phyloP scores from a whole-genome alignment of 345 rosid genomes.

The Hibiscus trionum region DNA sequence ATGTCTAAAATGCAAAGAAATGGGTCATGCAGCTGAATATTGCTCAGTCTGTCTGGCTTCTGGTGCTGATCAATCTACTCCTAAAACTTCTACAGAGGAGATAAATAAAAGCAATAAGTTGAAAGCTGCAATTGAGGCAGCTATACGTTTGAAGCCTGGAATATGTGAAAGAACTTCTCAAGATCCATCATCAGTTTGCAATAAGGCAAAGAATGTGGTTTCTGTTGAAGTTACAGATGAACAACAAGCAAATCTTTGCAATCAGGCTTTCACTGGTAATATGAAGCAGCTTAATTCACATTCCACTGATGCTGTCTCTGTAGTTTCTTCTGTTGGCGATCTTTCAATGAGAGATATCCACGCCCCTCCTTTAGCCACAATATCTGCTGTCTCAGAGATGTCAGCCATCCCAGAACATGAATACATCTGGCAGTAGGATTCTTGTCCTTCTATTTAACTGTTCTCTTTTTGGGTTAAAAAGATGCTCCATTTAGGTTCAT shows the following conservation, averaged over 20 bases:
- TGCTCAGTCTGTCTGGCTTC: constrained; percentile 36
- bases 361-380: constrained; percentile 20
- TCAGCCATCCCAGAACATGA: constrained; percentile 74
- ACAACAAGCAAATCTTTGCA: constrained; percentile 27
- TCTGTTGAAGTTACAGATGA: constrained; percentile 44
- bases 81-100: constrained; percentile 47
- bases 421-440: constrained; percentile 82
- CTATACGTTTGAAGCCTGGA: constrained; percentile 70
- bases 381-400: constrained; percentile 24
- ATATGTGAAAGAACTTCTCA: constrained; percentile 35
- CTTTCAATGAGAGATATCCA: constrained; percentile 23
- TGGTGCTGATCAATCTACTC: constrained; percentile 36
- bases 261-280: constrained; percentile 29
- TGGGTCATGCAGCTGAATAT: constrained; percentile 52
- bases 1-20: constrained; percentile 50
- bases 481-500: not conserved
- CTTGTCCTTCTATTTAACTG: constrained; percentile 12
- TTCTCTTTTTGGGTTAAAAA: not conserved
- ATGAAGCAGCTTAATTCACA: constrained; percentile 31
- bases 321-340: constrained; percentile 26
- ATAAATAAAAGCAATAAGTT: constrained; percentile 45
- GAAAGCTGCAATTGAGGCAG: constrained; percentile 80
- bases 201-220: constrained; percentile 29
- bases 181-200: constrained; percentile 39
- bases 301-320: constrained; percentile 24